A percentile compares a stretch with the other conserved stretches of the same genome.
phyloP scores from a whole-genome alignment of 345 rosid species.

The Lenwebbia sp. region DNA sequence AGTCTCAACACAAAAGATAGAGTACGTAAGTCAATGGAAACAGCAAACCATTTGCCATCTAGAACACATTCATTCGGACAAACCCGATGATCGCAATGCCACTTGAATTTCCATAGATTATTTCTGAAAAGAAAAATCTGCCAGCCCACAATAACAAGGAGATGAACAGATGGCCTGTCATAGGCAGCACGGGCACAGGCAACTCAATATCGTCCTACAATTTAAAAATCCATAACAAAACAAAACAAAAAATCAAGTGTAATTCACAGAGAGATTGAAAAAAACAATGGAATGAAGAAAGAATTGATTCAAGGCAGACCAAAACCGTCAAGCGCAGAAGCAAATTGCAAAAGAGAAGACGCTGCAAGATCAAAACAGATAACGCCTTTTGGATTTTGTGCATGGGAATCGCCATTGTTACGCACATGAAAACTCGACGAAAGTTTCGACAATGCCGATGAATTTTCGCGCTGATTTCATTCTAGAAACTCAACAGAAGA shows the following conservation, averaged over 20 bases:
- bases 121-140: background rate
- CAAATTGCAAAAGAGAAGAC: background rate
- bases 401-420: background rate
- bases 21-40: background rate
- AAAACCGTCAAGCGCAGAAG: background rate
- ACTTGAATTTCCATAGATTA: background rate
- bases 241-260: no score
- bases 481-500: no score
- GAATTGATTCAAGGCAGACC: background rate
- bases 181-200: no score
- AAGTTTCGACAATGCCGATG: background rate
- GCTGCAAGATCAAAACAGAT: background rate
- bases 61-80: background rate
- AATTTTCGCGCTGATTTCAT: background rate
- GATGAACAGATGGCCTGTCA: background rate
- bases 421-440: background rate
- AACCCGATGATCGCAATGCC: background rate
- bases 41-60: background rate
- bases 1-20: background rate
- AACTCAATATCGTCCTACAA: no score
- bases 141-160: background rate
- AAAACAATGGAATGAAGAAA: no score
- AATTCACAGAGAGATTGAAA: background rate
- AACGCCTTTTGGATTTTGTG: background rate
- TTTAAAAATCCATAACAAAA: no score